Evolutionary conservation across 225 moss, liverwort and hornwort genomes (phyloP).

Genomic region (Straminergon stramineum): DNA sequence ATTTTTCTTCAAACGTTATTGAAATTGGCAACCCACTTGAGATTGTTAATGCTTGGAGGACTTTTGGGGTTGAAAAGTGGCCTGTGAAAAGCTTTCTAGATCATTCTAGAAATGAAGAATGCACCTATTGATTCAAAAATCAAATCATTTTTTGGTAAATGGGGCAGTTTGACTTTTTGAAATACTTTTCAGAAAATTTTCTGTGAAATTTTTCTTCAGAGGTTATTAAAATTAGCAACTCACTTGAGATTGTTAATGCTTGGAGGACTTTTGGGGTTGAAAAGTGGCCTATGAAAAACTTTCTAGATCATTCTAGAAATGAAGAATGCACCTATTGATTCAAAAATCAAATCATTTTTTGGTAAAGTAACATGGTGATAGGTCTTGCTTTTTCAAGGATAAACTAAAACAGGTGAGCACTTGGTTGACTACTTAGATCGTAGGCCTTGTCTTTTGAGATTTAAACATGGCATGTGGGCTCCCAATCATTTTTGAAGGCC

Average conservation of each 20-base stretch:
- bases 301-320: neutral
- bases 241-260: neutral
- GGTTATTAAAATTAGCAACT: neutral
- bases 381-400: accelerated
- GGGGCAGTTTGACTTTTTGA: neutral
- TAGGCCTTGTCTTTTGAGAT: accelerated
- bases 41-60: accelerated
- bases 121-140: neutral
- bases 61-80: neutral
- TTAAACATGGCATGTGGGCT: neutral
- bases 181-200: neutral
- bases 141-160: neutral
- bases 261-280: accelerated
- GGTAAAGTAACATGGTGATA: neutral
- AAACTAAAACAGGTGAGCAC: accelerated
- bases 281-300: neutral
- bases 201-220: neutral
- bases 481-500: accelerated
- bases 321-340: neutral
- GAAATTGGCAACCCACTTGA: neutral
- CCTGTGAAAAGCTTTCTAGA: neutral
- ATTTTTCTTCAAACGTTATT: neutral
- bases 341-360: neutral
- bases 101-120: neutral
- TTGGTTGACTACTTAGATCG: accelerated